phyloP scores from a whole-genome alignment of 148 eudicot species.

The Fagopyrum homotropicum region DNA sequence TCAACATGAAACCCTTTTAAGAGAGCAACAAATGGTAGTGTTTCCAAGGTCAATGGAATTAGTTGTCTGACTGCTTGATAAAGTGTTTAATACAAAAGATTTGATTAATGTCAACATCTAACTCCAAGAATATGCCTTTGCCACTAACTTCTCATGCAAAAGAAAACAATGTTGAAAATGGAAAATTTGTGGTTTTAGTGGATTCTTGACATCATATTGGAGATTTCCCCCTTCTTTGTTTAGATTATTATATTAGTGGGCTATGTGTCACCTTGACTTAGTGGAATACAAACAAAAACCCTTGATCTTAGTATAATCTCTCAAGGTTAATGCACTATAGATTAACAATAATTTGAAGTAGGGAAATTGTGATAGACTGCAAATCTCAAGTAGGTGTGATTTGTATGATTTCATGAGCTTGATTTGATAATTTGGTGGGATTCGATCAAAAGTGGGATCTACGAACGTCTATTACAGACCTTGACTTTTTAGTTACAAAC shows the following conservation, averaged over 20 bases:
- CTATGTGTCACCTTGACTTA: slow-evolving; percentile 7
- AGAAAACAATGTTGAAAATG: neutral
- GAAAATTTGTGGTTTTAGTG: neutral
- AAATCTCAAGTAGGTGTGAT: neutral
- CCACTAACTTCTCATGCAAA: neutral
- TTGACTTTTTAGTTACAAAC: neutral
- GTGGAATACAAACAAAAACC: neutral
- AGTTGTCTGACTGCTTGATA: neutral
- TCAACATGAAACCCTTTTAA: slow-evolving; percentile 6
- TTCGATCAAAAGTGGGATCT: neutral
- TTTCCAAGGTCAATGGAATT: slow-evolving; percentile 15
- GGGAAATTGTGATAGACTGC: neutral
- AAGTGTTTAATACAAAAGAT: neutral
- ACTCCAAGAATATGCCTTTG: neutral
- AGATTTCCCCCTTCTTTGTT: neutral
- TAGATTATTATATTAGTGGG: neutral
- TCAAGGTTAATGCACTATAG: neutral
- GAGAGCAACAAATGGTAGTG: slow-evolving; percentile 6
- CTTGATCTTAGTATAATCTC: neutral
- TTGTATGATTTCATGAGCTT: neutral
- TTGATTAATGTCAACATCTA: slow-evolving; percentile 5
- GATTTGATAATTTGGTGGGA: neutral
- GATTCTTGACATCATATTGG: slow-evolving; percentile 7
- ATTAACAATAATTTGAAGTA: neutral
- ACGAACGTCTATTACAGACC: neutral